Evolutionary conservation across 192 early-diverging fungal species (phyloP).

Genomic region (Coemansia sp.): DNA sequence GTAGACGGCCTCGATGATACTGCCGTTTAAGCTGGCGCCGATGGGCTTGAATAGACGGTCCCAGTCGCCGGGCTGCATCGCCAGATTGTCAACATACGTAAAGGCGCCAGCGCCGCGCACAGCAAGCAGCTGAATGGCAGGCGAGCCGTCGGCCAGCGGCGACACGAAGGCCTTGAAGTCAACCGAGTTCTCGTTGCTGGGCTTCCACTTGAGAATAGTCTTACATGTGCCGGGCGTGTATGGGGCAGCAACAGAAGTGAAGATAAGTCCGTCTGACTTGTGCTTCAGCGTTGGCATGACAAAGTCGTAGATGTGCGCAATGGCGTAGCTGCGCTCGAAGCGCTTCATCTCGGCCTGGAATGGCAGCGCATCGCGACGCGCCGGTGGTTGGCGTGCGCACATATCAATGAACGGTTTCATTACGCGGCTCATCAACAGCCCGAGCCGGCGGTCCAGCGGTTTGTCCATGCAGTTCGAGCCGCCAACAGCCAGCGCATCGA

Average conservation of each 20-base stretch:
- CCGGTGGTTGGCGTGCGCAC: conserved; percentile 1
- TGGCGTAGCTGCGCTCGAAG: conserved; percentile 67
- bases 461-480: conserved; percentile 60
- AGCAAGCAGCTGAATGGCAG: conserved; percentile 54
- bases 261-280: conserved; percentile 75
- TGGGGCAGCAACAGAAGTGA: conserved; percentile 62
- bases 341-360: conserved; percentile 62
- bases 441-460: conserved; percentile 68
- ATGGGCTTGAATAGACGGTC: conserved; percentile 25
- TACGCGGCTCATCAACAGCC: conserved; percentile 64
- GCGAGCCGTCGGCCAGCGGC: conserved; percentile 28
- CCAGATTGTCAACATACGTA: conserved; percentile 55
- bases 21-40: conserved; percentile 44
- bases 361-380: neutral
- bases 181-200: conserved; percentile 76
- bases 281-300: conserved; percentile 66
- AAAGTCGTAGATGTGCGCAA: conserved; percentile 57
- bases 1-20: conserved; percentile 66
- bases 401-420: conserved; percentile 57
- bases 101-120: conserved; percentile 55
- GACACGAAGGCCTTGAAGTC: conserved; percentile 65
- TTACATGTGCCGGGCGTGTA: conserved; percentile 69
- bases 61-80: conserved; percentile 62
- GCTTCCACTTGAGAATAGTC: conserved; percentile 83
- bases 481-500: conserved; percentile 72